Conservation (phyloP, 1,284 basidiomycete species). For the Trametes hirsuta region DNA sequence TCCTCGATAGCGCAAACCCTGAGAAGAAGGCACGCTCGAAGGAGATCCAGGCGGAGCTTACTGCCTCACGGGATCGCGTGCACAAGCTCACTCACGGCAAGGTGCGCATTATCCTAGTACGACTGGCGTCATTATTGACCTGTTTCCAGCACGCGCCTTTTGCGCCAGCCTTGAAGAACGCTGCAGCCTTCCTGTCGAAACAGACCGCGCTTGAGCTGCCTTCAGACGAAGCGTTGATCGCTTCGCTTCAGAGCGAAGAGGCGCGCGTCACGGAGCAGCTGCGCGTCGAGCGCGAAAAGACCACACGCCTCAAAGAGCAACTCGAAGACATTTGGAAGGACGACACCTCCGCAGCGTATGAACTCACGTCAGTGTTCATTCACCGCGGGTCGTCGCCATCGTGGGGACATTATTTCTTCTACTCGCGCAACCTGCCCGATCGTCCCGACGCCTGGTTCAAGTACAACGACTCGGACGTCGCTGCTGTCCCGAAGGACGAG, state of each 20-base stretch:
- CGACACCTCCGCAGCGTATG: slow-evolving; percentile 75
- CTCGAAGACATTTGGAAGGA: slow-evolving; percentile 82
- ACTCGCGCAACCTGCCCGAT: slow-evolving; percentile 79
- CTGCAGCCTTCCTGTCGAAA: slow-evolving; percentile 57
- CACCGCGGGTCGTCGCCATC: slow-evolving; percentile 87
- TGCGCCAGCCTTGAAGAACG: slow-evolving; percentile 52
- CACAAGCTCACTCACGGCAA: slow-evolving; percentile 71
- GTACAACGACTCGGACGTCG: slow-evolving; percentile 90
- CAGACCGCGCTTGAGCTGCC: slow-evolving; percentile 45
- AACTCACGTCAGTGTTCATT: slow-evolving; percentile 94
- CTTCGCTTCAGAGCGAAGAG: slow-evolving; percentile 56
- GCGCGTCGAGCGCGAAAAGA: slow-evolving; percentile 56
- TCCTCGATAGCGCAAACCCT: slow-evolving; percentile 77
- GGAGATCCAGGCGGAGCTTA: slow-evolving; percentile 69
- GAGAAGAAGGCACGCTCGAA: slow-evolving; percentile 74
- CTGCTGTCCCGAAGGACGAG: slow-evolving; percentile 72
- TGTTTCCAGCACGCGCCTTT: slow-evolving; percentile 58
- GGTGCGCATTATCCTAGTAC: slow-evolving; percentile 41
- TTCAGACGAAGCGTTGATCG: slow-evolving; percentile 58
- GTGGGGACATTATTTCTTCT: slow-evolving; percentile 91
- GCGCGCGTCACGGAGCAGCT: slow-evolving; percentile 62
- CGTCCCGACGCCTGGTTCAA: slow-evolving; percentile 89
- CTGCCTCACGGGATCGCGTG: slow-evolving; percentile 63
- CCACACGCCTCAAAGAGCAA: slow-evolving; percentile 64
- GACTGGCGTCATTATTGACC: not conserved